Evolutionary conservation across 2,329 filamentous ascomycete genomes (phyloP).

Genomic region (Exserohilum rostratum): DNA sequence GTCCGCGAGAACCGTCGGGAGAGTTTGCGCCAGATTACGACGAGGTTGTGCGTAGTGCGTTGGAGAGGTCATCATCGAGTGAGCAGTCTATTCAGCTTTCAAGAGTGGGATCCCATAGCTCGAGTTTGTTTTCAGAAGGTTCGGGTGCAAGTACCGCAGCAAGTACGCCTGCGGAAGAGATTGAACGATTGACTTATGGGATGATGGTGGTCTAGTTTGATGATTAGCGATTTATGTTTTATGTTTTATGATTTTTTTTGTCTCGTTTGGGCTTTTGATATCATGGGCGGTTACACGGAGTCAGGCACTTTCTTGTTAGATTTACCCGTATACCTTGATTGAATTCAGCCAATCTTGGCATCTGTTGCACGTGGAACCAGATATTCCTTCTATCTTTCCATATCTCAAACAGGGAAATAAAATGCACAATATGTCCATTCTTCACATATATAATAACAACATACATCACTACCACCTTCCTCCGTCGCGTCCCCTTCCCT

Average conservation of each 20-base stretch:
- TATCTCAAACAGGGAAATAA: no score
- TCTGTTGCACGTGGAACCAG: no score
- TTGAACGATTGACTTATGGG: constrained; percentile 14
- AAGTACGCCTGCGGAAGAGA: constrained; percentile 18
- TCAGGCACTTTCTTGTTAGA: no score
- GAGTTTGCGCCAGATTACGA: constrained; percentile 45
- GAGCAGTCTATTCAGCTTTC: constrained; percentile 11
- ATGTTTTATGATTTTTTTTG: background rate
- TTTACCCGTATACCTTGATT: no score
- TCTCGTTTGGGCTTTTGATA: background rate
- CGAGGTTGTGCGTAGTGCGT: constrained; percentile 27
- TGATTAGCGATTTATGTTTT: background rate
- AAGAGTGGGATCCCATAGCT: constrained; percentile 19
- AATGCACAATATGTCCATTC: no score
- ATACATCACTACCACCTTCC: no score
- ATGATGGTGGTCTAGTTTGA: background rate
- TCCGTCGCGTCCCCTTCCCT: no score
- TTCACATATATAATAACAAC: no score
- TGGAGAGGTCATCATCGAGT: constrained; percentile 25
- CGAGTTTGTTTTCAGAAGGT: constrained; percentile 19
- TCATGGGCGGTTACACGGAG: no score
- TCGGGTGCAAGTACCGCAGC: constrained; percentile 12
- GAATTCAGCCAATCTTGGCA: no score
- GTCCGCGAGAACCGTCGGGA: constrained; percentile 31
- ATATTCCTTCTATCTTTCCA: no score